These are phyloP conservation scores for Aspergillaceae sp. DNA, from an alignment of 2,329 filamentous ascomycete species.

Conservation along the genomic window DNA sequence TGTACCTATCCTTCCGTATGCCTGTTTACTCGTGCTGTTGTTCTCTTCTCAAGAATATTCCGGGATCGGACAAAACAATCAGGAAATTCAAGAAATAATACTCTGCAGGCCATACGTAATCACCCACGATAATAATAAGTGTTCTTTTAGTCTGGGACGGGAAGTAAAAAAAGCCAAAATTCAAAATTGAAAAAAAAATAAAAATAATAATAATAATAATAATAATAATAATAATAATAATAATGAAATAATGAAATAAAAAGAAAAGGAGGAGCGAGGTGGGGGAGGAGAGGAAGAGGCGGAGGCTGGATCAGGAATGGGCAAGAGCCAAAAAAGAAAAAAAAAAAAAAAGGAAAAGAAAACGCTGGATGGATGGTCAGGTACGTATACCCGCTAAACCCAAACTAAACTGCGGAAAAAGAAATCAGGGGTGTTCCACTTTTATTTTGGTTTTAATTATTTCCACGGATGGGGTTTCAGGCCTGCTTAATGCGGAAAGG, in stretches of 20 bases:
- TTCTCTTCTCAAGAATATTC: slow-evolving; percentile 6
- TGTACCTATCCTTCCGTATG: slow-evolving; percentile 5
- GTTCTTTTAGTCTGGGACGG: not conserved
- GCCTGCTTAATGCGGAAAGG: no score
- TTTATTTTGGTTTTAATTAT: no score
- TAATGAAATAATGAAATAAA: slow-evolving; percentile 7
- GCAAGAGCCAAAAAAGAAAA: slow-evolving; percentile 3
- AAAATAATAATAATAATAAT: not conserved
- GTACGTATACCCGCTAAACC: no score
- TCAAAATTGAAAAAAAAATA: no score
- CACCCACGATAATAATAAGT: not conserved
- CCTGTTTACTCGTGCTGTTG: not conserved
- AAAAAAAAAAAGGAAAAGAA: slow-evolving; percentile 1
- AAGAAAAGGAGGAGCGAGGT: slow-evolving; percentile 1
- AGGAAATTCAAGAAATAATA: no score
- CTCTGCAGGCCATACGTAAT: slow-evolving; percentile 5
- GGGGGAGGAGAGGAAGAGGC: slow-evolving; percentile 1
- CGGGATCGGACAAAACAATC: slow-evolving; percentile 10
- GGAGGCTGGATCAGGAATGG: slow-evolving; percentile 5
- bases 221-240: not conserved
- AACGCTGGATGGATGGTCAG: no score
- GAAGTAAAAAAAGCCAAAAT: slow-evolving; percentile 1
- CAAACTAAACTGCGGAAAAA: no score
- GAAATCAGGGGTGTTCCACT: no score
- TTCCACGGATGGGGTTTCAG: no score